Base-by-base conservation (phyloP, 2,329 filamentous ascomycete species). In the Trichoderma sp. region DNA sequence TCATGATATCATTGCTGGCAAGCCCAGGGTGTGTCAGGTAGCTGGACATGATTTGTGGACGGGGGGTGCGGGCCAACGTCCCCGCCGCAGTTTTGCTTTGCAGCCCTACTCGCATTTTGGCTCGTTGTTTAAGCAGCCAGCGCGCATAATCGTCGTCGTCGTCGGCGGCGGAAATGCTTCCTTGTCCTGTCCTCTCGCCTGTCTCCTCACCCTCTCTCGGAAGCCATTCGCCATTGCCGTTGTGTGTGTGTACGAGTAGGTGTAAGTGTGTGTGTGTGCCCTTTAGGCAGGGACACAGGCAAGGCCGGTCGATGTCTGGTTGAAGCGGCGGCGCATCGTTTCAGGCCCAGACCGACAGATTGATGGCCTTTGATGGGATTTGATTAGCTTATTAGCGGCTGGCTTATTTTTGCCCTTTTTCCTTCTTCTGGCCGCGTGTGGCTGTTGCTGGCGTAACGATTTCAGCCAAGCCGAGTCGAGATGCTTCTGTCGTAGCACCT, bases 1-100 rank as follows among this genome's bases (percentile, higher is more conserved):
- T 62, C 72, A 79, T 80, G 78, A 80, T 80, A 79, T 80, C 79
- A 80, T 78, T 74, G 71, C 66, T 71, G 47, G 53, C 65, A 36
- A 71, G 59, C 36, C 30, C 55, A 30, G 36, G 32, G 70, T 39
- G 61, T 65, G 64, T 43, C 55, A 68, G 65, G 57, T 62, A 57
- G 36, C 61, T 58, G 62, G 68, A 28, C 66, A 63, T 73, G 73
- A 71, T 71, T 73, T 73, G 72, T 67, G 65, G 57, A 72, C 59
- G 53, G 62, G 64, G 66, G 58, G 30, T 34, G 32, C 66, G 63
- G 50, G 71, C 43, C 61, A 72, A 15, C 5, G 43, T 66, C 71
- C 67, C 72, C 71, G 67, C 61, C 55, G 68, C 61, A 30, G 68
- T 64, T 59, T 70, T 71, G 50, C 61, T 59, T 39, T 66, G 68